Base-by-base conservation (phyloP, 176 grass and related monocot genomes). In the Oryza coarctata region DNA sequence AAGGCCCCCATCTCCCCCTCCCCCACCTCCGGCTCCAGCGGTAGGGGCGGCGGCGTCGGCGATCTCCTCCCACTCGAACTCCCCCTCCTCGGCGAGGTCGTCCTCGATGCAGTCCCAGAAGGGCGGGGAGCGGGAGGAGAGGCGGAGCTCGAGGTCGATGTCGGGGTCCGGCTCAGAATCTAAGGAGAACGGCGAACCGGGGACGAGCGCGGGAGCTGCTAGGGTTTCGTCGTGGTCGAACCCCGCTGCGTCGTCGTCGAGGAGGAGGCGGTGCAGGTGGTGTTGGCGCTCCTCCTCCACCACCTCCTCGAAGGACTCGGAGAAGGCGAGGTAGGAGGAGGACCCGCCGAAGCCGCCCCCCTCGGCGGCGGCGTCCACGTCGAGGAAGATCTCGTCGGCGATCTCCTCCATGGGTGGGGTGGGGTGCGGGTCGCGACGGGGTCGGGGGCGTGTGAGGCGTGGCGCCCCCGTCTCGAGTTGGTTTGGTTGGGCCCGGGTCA, bases 21-120 rank as follows among this genome's bases (percentile, higher is more conserved):
- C 74, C 0, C 20, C 75, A 1, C 44, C 73, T 0, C 3, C 28
- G 0, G 62, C n/a, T 7, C 66, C 67, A 4, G 17, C 52, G 20
- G 55, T 12, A 18, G 29, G 41, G 29, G 58, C 50, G n/a, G 76
- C 55, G 2, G 73, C 74, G 28, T 73, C 78, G 5, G 65, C 61
- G 28, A 95, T 84, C 85, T 95, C 90, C 75, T 94, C 87, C 93
- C 93, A 94, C 70, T 92, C 93, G 60, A 91, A 79, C 0, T 28
- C 82, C 12, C 12, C 43, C 11, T 45, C 43, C 12, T 86, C 80
- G 28, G 44, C 80, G 67, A 79, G 66, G 65, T 87, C 84, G 7
- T 80, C 77, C 63, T 89, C 90, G 23, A 94, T 73, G 73, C 86
- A 87, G 65, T 92, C 89, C 89, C 87, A 92, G 76, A 91, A 86